A percentile compares a stretch with the other conserved stretches of the same genome.
Evolutionary conservation across 495 filamentous ascomycete genomes (phyloP).

Genomic region (Daldinia concentrica): DNA sequence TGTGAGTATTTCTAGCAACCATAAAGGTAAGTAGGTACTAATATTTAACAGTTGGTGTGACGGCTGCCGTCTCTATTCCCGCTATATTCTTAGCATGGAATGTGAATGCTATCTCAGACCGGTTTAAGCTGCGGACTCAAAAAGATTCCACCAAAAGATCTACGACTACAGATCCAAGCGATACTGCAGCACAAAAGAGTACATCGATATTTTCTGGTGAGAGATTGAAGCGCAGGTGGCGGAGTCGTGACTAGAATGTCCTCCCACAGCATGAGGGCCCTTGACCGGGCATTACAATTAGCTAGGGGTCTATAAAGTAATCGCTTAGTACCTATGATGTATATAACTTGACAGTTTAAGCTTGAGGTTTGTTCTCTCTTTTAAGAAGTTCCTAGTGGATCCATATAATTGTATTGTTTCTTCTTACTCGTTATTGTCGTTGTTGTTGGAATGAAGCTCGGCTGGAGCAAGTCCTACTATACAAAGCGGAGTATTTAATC

Average conservation of each 20-base stretch:
- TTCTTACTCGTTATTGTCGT: no score
- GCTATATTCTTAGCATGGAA: conserved; percentile 26
- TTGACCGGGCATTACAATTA: no score
- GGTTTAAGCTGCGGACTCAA: conserved; percentile 3
- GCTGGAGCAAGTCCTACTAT: no score
- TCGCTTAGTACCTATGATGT: neutral
- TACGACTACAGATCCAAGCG: neutral
- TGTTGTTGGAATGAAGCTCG: no score
- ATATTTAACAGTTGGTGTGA: conserved; percentile 19
- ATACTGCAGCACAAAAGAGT: neutral
- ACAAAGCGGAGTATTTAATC: no score
- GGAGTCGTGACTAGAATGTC: neutral
- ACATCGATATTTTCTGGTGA: neutral
- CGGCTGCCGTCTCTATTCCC: conserved; percentile 21
- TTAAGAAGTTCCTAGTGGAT: no score
- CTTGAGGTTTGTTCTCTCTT: no score
- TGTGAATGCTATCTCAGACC: conserved; percentile 13
- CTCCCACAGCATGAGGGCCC: neutral
- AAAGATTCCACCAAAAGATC: neutral
- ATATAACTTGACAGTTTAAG: neutral
- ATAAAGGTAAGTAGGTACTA: neutral
- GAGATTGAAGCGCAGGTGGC: neutral
- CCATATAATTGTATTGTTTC: no score
- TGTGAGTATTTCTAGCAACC: conserved; percentile 9
- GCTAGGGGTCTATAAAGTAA: neutral